Evolutionary conservation across 2,329 filamentous ascomycete species (phyloP).

Genomic region (Hypoxylon sp.): DNA sequence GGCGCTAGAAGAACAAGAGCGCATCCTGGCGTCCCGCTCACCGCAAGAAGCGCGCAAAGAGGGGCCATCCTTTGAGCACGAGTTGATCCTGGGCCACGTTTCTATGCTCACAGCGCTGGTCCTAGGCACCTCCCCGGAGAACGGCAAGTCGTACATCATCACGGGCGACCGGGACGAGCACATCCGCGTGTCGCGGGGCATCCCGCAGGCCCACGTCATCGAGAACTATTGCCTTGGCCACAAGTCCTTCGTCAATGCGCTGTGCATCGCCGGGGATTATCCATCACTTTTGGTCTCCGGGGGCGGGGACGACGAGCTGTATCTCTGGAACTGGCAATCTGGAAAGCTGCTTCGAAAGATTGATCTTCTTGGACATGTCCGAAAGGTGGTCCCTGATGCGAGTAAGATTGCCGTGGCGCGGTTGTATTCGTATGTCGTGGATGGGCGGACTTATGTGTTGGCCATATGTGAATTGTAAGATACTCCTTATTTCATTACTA

Average conservation of each 20-base stretch:
- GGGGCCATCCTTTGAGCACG: conserved; percentile 75
- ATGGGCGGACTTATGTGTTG: conserved; percentile 54
- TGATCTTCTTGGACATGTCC: conserved; percentile 64
- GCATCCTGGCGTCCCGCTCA: conserved; percentile 49
- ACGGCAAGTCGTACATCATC: conserved; percentile 65
- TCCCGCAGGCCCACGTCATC: conserved; percentile 88
- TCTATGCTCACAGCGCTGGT: conserved; percentile 84
- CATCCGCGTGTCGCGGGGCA: conserved; percentile 86
- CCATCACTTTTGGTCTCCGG: conserved; percentile 83
- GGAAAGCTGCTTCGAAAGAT: conserved; percentile 68
- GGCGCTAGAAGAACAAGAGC: conserved; percentile 72
- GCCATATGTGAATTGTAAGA: conserved; percentile 64
- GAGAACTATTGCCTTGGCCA: conserved; percentile 93
- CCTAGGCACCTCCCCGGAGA: conserved; percentile 47
- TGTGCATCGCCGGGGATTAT: conserved; percentile 77
- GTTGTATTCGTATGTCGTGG: conserved; percentile 55
- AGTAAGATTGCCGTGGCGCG: conserved; percentile 64
- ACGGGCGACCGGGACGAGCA: conserved; percentile 76
- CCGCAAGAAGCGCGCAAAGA: conserved; percentile 53
- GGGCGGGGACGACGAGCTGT: conserved; percentile 84
- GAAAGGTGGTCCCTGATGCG: conserved; percentile 55
- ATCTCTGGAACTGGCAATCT: conserved; percentile 85
- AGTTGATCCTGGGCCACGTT: conserved; percentile 90
- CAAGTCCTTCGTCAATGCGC: conserved; percentile 82
- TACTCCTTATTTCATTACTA: conserved; percentile 43